Percentiles rank a stretch among this genome's conserved stretches.
Evolutionary conservation across 179 eudicot genomes (phyloP).

Genomic region (Heliamphora pulchella): DNA sequence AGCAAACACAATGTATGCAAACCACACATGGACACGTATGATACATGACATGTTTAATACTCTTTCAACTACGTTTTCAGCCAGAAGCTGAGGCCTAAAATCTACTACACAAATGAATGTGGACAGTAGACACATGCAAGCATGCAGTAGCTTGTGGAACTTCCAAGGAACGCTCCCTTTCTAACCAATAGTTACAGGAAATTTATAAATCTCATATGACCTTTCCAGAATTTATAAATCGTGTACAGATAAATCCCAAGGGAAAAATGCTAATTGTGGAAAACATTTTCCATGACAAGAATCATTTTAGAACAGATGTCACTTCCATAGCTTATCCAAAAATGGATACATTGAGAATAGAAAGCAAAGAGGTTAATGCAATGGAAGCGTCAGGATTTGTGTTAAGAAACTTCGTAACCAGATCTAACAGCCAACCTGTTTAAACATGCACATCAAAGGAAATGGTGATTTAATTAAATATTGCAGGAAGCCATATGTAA

Average conservation of each 20-base stretch:
- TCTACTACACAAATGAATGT: neutral
- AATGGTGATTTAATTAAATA: neutral
- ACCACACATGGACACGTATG: neutral
- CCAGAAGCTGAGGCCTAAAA: neutral
- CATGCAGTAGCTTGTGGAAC: neutral
- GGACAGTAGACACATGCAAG: neutral
- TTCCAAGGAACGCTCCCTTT: neutral
- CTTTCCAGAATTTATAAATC: neutral
- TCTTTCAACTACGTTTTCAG: neutral
- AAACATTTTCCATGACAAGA: neutral
- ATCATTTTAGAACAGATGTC: neutral
- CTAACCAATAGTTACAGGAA: neutral
- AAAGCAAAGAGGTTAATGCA: slow-evolving; percentile 1
- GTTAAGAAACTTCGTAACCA: neutral
- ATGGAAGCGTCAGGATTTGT: neutral
- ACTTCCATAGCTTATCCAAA: neutral
- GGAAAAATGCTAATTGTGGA: neutral
- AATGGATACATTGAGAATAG: neutral
- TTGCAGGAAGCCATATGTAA: too few species aligned
- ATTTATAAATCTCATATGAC: neutral
- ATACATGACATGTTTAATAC: neutral
- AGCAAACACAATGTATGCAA: neutral
- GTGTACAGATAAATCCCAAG: neutral
- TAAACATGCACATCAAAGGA: neutral
- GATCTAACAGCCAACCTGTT: neutral